Base-by-base conservation (phyloP, 768 basidiomycete genomes). In the Candolleomyces efflorescens region DNA sequence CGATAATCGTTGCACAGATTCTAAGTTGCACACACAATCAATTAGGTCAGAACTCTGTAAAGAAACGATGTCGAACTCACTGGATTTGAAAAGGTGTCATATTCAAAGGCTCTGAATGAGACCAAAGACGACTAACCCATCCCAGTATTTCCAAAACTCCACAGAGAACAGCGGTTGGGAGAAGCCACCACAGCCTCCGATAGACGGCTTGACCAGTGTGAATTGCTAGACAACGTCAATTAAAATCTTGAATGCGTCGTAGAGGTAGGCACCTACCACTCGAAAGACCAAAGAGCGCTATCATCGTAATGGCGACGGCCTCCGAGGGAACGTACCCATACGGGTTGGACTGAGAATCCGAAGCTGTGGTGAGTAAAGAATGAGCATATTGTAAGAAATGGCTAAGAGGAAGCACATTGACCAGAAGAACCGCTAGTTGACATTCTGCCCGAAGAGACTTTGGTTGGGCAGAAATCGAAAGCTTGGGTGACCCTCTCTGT, bases 1-100 rank as follows among this genome's bases (percentile, higher is more conserved):
- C 73, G 12, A 76, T 55, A 46, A 76, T 73, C 5, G 73, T 75
- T 3, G 64, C 59, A 2, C 63, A 58, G 15, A 66, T 57, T 43
- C 65, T 64, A 22, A n/a, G 49, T 10, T 52, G 23, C 12, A 11
- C 13, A 15, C 5, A n/a, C 23, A 20, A 41, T 38, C 5, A 12
- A 20, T 78, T 64, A 20, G 75, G 68, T 41, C 63, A 56, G 15
- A 27, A 22, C 18, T 17, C 2, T 15, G 45, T 15, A 17, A 15
- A 43, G 3, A 9, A 20, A 5, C 53, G 43, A 61, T 36, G 17
- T n/a, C 18, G 13, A 32, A 64, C 62, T 18, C 41, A 68, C 67
- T 68, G 63, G 36, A 65, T 62, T 23, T 63, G 43, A 45, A 66
- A 71, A 0, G 68, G 65, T 3, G 36, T 51, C 18, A 46, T 17